These are phyloP conservation scores for Gentiana dahurica DNA, from an alignment of 257 asterid species.

Conservation along the genomic window DNA sequence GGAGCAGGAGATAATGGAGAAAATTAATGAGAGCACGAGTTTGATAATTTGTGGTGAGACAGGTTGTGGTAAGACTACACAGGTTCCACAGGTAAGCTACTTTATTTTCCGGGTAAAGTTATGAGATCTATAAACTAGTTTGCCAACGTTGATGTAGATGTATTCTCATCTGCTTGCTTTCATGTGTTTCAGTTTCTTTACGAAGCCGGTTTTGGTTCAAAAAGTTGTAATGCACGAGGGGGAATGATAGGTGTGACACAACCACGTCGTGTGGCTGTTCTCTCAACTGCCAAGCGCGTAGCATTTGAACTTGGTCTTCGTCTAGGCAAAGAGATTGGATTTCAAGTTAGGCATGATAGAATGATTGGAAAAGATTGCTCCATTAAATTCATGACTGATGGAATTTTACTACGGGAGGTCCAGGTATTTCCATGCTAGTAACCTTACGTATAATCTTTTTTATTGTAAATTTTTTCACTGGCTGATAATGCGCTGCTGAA, in stretches of 20 bases:
- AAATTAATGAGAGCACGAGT: slow-evolving; percentile 51
- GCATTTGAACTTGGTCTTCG: slow-evolving; percentile 83
- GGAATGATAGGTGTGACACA: slow-evolving; percentile 95
- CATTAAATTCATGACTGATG: slow-evolving; percentile 97
- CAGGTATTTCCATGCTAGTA: slow-evolving; percentile 43
- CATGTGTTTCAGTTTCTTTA: slow-evolving; percentile 69
- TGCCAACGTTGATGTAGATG: neutral
- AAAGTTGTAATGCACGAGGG: slow-evolving; percentile 25
- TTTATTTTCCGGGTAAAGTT: slow-evolving; percentile 1
- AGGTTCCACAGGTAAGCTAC: slow-evolving; percentile 87
- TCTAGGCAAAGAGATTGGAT: slow-evolving; percentile 89
- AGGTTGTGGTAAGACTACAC: slow-evolving; percentile 98
- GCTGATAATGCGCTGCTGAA: neutral
- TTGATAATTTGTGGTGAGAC: slow-evolving; percentile 94
- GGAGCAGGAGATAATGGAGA: slow-evolving; percentile 99
- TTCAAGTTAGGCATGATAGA: slow-evolving; percentile 95
- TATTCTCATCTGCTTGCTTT: slow-evolving; percentile 12
- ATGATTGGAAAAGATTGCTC: slow-evolving; percentile 71
- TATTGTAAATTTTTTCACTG: neutral
- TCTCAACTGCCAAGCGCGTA: slow-evolving; percentile 95
- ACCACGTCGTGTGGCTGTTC: slow-evolving; percentile 97
- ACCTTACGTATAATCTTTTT: neutral
- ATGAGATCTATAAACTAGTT: neutral
- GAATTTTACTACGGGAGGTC: slow-evolving; percentile 94
- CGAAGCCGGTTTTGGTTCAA: slow-evolving; percentile 83